phyloP scores from a whole-genome alignment of 2,329 filamentous ascomycete genomes.

The Fusarium humuli region DNA sequence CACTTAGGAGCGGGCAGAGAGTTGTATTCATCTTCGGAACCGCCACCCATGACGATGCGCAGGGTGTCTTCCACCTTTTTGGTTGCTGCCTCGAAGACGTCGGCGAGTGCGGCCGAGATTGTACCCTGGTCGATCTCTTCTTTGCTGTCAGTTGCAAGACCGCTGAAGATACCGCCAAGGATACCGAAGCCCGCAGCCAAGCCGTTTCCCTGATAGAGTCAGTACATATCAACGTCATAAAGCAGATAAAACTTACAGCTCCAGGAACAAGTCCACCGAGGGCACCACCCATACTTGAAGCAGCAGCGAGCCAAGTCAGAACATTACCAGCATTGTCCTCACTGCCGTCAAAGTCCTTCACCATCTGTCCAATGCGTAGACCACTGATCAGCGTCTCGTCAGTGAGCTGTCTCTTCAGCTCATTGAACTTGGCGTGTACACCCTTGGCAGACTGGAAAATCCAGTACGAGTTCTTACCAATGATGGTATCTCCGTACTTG shows the following conservation, averaged over 20 bases:
- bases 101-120: conserved; percentile 3
- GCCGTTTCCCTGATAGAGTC: background rate
- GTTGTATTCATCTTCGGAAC: conserved; percentile 15
- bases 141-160: background rate
- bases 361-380: conserved; percentile 10
- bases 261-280: conserved; percentile 16
- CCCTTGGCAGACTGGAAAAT: conserved; percentile 26
- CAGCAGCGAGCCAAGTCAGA: conserved; percentile 2
- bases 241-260: background rate
- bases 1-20: conserved; percentile 18
- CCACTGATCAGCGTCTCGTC: conserved; percentile 8
- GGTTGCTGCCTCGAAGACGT: conserved; percentile 5
- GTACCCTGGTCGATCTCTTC: conserved; percentile 13
- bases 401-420: conserved; percentile 15
- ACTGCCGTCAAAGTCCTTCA: background rate
- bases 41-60: conserved; percentile 12
- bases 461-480: conserved; percentile 25
- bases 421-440: conserved; percentile 4
- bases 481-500: background rate
- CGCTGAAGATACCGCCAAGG: background rate
- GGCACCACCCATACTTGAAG: background rate
- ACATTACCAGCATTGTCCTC: conserved; percentile 1
- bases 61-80: conserved; percentile 4
- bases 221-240: background rate
- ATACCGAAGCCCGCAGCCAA: conserved; percentile 12